These are phyloP conservation scores for Termitomyces sp. DNA, from an alignment of 768 basidiomycete genomes.

Conservation along the genomic window DNA sequence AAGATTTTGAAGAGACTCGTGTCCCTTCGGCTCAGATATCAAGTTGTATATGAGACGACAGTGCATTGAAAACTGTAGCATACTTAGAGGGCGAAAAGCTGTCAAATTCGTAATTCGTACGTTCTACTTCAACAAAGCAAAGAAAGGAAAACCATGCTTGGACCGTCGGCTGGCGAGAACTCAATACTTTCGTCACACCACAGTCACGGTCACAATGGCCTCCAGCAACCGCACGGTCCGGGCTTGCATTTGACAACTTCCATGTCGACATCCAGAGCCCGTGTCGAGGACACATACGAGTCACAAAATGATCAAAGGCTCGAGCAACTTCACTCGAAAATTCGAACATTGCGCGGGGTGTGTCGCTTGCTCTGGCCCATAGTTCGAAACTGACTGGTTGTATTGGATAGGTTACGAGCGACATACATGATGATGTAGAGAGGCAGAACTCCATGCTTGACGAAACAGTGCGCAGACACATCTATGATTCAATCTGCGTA, in stretches of 20 bases:
- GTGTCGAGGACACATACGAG: constrained; percentile 75
- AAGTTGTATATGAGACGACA: too few species aligned
- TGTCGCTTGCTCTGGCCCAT: constrained; percentile 18
- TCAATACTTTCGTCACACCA: constrained; percentile 1
- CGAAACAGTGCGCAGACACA: constrained; percentile 53
- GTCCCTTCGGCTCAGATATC: too few species aligned
- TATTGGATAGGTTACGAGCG: constrained; percentile 68
- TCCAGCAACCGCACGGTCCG: not conserved
- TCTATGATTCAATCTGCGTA: not conserved
- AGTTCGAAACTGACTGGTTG: not conserved
- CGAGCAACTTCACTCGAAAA: constrained; percentile 83
- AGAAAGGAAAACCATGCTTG: too few species aligned
- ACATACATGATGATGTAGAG: constrained; percentile 84
- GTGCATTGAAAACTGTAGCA: too few species aligned
- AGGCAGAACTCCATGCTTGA: constrained; percentile 78
- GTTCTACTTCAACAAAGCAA: too few species aligned
- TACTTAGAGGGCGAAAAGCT: too few species aligned
- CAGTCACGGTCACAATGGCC: not conserved
- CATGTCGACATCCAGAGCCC: constrained; percentile 44
- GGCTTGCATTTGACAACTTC: not conserved
- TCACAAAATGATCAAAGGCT: constrained; percentile 82
- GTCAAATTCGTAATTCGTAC: too few species aligned
- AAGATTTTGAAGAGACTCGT: too few species aligned
- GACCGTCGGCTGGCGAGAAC: too few species aligned
- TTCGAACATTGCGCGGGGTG: constrained; percentile 80